Evolutionary conservation across 768 basidiomycete species (phyloP).

Genomic region (Podaxis mareebaensis): DNA sequence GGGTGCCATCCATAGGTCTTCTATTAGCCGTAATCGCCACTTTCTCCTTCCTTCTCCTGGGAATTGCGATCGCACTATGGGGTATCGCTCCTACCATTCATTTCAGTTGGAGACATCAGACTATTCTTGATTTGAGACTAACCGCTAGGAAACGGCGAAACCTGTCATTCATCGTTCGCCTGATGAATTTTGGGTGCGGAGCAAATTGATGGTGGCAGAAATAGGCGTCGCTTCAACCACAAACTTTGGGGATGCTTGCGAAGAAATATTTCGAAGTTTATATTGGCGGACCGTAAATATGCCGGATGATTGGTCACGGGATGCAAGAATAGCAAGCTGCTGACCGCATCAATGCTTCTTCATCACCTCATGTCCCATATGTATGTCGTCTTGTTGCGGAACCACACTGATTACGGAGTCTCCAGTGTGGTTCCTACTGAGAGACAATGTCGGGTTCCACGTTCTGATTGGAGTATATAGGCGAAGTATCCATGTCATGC

Average conservation of each 20-base stretch:
- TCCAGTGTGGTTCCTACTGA: background rate
- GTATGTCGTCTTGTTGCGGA: background rate
- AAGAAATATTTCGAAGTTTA: background rate
- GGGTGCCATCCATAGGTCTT: conserved; percentile 47
- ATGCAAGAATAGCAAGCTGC: background rate
- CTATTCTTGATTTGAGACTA: background rate
- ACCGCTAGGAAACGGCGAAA: conserved; percentile 1
- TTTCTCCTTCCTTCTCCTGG: conserved; percentile 57
- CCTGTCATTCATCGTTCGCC: conserved; percentile 7
- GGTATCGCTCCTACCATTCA: conserved; percentile 34
- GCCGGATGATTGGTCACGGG: conserved; percentile 10
- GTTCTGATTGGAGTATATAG: conserved; percentile 4
- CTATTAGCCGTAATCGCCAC: conserved; percentile 53
- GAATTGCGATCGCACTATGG: conserved; percentile 40
- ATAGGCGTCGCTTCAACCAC: background rate
- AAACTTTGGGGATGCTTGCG: background rate
- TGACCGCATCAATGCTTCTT: background rate
- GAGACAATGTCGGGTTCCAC: background rate
- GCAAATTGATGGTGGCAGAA: background rate
- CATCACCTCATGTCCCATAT: background rate
- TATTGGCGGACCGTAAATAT: conserved; percentile 1
- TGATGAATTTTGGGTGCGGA: background rate
- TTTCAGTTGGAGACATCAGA: background rate
- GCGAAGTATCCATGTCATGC: background rate
- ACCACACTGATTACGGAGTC: background rate